Percentiles rank a stretch among this genome's conserved stretches.
These are phyloP conservation scores for Chloropicon primus DNA, from an alignment of 139 green algal species.

Conservation along the genomic window DNA sequence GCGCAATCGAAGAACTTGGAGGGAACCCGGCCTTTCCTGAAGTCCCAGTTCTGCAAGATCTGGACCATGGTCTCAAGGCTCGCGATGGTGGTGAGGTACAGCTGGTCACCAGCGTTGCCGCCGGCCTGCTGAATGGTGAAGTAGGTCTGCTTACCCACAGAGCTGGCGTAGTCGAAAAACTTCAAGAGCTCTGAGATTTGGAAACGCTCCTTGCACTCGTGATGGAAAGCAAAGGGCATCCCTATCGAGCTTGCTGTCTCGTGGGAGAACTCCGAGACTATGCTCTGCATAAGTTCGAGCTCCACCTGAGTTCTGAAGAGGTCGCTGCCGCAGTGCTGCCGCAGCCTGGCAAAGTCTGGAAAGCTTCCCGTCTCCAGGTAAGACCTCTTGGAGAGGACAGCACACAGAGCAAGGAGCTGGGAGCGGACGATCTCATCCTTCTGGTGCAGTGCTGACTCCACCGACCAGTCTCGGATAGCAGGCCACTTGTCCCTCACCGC, in stretches of 20 bases:
- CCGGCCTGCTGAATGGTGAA: not conserved
- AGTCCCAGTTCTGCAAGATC: not conserved
- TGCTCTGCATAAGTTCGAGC: not conserved
- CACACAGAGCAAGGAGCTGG: not conserved
- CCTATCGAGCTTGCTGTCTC: not conserved
- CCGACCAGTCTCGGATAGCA: not conserved
- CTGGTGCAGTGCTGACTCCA: not conserved
- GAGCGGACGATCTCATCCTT: not conserved
- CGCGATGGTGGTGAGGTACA: not conserved
- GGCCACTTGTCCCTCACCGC: no score
- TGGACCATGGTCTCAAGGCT: not conserved
- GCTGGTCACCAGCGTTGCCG: not conserved
- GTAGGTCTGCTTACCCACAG: not conserved
- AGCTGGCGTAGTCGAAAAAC: not conserved
- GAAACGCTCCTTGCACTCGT: not conserved
- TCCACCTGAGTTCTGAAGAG: not conserved
- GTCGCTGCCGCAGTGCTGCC: not conserved
- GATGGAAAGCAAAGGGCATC: not conserved
- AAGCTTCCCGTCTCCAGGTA: not conserved
- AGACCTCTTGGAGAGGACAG: not conserved
- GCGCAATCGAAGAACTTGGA: not conserved
- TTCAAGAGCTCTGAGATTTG: not conserved
- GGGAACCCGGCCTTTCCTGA: not conserved
- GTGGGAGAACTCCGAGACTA: not conserved
- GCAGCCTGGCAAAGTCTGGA: not conserved